Evolutionary conservation across 148 eudicot genomes (phyloP).

Genomic region (Camellia sinensis): DNA sequence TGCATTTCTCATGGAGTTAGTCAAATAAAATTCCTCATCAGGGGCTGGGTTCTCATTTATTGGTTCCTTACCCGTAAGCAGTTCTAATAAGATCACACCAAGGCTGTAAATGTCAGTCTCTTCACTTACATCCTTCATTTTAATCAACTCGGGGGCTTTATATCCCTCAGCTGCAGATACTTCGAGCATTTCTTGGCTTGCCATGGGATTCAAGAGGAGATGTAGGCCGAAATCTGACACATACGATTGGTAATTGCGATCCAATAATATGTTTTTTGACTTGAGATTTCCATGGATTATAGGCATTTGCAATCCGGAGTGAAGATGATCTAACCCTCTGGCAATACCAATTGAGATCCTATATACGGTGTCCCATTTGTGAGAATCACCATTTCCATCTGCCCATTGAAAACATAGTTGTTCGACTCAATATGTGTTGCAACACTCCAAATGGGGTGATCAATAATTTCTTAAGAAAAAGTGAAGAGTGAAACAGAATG

Average conservation of each 20-base stretch:
- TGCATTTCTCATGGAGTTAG: slow-evolving; percentile 35
- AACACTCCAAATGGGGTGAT: not conserved
- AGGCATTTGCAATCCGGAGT: slow-evolving; percentile 54
- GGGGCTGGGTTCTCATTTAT: slow-evolving; percentile 29
- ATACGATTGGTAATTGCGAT: slow-evolving; percentile 44
- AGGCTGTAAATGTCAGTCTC: slow-evolving; percentile 76
- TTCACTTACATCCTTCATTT: slow-evolving; percentile 64
- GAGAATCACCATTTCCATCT: slow-evolving; percentile 60
- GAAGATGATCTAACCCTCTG: slow-evolving; percentile 70
- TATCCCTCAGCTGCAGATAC: slow-evolving; percentile 69
- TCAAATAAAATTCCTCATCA: slow-evolving; percentile 40
- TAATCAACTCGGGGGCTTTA: slow-evolving; percentile 87
- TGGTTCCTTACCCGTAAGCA: slow-evolving; percentile 48
- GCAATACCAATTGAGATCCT: slow-evolving; percentile 65
- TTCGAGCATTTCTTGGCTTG: slow-evolving; percentile 88
- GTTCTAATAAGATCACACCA: slow-evolving; percentile 74
- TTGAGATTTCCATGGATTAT: slow-evolving; percentile 87
- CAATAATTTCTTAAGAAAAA: not conserved
- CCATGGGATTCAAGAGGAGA: slow-evolving; percentile 64
- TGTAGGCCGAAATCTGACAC: slow-evolving; percentile 69
- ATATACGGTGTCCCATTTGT: slow-evolving; percentile 65
- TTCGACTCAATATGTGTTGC: not conserved
- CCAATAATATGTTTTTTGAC: slow-evolving; percentile 66
- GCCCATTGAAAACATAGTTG: slow-evolving; percentile 26
- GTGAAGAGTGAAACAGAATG: not conserved